Evolutionary conservation across 345 rosid species (phyloP), one percentile per base, ranked within the genome.

Genomic region (Rhodomyrtus tomentosa): DNA sequence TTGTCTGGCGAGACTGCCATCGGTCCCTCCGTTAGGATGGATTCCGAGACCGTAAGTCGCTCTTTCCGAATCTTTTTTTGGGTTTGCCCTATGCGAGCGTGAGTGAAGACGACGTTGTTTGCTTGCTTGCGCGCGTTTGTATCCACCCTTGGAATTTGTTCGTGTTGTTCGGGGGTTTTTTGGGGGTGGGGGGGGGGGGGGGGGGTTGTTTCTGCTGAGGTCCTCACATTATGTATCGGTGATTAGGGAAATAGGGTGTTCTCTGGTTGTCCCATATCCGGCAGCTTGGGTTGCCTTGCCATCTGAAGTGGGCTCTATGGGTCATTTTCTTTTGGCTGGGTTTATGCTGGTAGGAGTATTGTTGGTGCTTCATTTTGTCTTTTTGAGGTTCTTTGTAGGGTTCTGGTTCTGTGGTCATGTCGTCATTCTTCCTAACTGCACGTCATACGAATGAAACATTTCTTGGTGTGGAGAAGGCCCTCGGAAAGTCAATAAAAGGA

Each of bases 1-100:
- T 87, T 96, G 72, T 93, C 97, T 82, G 99, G 98, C 27, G 99
- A 96, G 84, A 94, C 92, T 52, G 85, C 95, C 50, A 87, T 92
- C 81, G 94, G 95, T 14, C 96, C 98, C 45, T 94, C 98, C 82
- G 87, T 93, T 74, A 91, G 93, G 86, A 91, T 93, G 54, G 98
- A 96, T 87, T 91, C 98, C 55, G 99, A 95, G 87, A 93, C 98
- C 54, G 99, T 96, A 86, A 92, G 98, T 90, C 86, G 27, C n/a
- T n/a, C 84, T 10, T 36, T 32, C 8, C 56, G 29, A 36, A 32
- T 74, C 36, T 1, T 21, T 14, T n/a, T 49, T 24, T 38, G 22
- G 27, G 36, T 6, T 32, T 82, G 14, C 7, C 42, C 74, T 50
- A 25, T 68, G 76, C 45, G 76, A 36, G 45, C 45, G 76, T 36